A percentile compares a stretch with the other conserved stretches of the same genome.
Evolutionary conservation across 2,329 filamentous ascomycete species (phyloP).

Genomic region (Aspergillus luchuensis): DNA sequence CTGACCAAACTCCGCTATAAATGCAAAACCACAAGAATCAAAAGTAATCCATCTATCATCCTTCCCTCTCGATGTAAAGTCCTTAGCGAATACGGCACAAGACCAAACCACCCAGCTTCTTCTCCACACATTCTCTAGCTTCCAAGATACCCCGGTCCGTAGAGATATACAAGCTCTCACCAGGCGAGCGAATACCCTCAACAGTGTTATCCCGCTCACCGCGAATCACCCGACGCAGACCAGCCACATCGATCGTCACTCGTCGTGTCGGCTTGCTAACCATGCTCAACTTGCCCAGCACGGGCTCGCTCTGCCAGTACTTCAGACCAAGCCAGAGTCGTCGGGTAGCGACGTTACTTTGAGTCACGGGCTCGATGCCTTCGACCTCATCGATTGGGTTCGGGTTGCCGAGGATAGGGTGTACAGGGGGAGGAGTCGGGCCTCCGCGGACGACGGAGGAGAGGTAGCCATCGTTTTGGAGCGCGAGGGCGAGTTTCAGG

Average conservation of each 20-base stretch:
- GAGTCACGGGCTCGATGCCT: constrained; percentile 59
- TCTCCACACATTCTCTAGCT: constrained; percentile 76
- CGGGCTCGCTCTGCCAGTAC: constrained; percentile 82
- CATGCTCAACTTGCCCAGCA: constrained; percentile 66
- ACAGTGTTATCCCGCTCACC: constrained; percentile 69
- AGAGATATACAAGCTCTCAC: constrained; percentile 78
- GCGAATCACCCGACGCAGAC: constrained; percentile 66
- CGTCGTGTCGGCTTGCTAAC: constrained; percentile 74
- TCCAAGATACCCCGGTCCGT: constrained; percentile 80
- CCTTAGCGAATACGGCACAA: constrained; percentile 64
- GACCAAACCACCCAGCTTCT: constrained; percentile 76
- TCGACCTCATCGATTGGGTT: constrained; percentile 41
- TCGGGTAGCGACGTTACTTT: constrained; percentile 70
- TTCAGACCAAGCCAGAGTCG: constrained; percentile 88
- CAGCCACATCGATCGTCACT: constrained; percentile 65
- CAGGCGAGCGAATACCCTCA: constrained; percentile 70
- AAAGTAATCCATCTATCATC: constrained; percentile 10
- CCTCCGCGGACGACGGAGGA: constrained; percentile 76
- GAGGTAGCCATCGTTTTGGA: constrained; percentile 82
- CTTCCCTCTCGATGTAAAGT: background rate
- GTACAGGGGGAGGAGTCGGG: constrained; percentile 56
- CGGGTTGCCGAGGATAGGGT: constrained; percentile 56
- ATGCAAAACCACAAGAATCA: constrained; percentile 35
- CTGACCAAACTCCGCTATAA: constrained; percentile 42
- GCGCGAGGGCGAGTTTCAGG: constrained; percentile 70